Percentiles rank a stretch among this genome's conserved stretches.
Evolutionary conservation across 2,329 filamentous ascomycete genomes (phyloP).

Genomic region (Cladorrhinum sp.): DNA sequence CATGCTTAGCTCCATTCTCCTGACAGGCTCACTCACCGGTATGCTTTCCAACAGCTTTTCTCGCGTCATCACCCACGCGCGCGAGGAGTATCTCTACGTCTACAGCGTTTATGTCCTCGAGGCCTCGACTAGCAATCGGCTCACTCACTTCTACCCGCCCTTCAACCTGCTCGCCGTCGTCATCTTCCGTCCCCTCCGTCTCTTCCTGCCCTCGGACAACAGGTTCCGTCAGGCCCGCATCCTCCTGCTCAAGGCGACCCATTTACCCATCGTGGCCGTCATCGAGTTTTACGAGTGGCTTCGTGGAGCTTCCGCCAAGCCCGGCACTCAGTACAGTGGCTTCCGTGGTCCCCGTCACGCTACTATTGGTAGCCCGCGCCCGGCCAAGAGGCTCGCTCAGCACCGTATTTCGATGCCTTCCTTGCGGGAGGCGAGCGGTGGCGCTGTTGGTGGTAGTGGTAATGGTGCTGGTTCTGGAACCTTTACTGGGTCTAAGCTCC

Average conservation of each 20-base stretch:
- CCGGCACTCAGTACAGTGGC: slow-evolving; percentile 44
- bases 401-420: slow-evolving; percentile 9
- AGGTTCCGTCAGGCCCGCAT: slow-evolving; percentile 62
- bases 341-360: slow-evolving; percentile 44
- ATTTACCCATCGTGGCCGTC: slow-evolving; percentile 64
- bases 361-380: slow-evolving; percentile 34
- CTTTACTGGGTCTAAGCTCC: neutral
- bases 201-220: slow-evolving; percentile 62
- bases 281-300: slow-evolving; percentile 67
- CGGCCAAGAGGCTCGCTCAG: slow-evolving; percentile 14
- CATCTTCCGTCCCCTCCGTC: slow-evolving; percentile 67
- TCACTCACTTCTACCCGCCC: slow-evolving; percentile 68
- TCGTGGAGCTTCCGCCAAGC: slow-evolving; percentile 22
- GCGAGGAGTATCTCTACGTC: slow-evolving; percentile 76
- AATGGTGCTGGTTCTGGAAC: too few species aligned
- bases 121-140: slow-evolving; percentile 64
- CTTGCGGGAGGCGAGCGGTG: slow-evolving; percentile 9
- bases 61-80: slow-evolving; percentile 59
- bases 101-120: slow-evolving; percentile 65
- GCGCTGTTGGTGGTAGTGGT: neutral
- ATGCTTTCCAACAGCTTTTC: slow-evolving; percentile 74
- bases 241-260: slow-evolving; percentile 59
- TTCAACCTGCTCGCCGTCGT: slow-evolving; percentile 72
- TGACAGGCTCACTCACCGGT: slow-evolving; percentile 75
- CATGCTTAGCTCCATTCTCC: slow-evolving; percentile 71